Percentiles rank a stretch among this genome's conserved stretches.
These are phyloP conservation scores for Clitopilus hobsonii DNA, from an alignment of 768 basidiomycete species.

Conservation along the genomic window DNA sequence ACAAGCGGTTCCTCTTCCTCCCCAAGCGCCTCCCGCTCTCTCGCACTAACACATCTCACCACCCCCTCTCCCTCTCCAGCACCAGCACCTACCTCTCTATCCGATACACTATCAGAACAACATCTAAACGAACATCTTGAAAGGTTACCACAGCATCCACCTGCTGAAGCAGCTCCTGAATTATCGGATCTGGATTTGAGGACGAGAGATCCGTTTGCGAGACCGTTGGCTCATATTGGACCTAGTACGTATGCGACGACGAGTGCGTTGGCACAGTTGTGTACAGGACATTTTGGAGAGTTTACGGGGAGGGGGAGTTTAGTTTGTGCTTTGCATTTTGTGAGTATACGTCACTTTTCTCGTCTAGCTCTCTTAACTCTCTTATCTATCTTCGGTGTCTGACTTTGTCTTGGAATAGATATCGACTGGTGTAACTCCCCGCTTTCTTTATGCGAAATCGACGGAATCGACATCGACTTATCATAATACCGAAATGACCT, in stretches of 20 bases:
- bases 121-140: not conserved
- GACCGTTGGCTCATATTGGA: slow-evolving; percentile 17
- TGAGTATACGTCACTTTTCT: slow-evolving; percentile 13
- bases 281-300: slow-evolving; percentile 43
- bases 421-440: slow-evolving; percentile 26
- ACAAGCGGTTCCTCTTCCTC: slow-evolving; percentile 5
- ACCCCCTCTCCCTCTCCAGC: slow-evolving; percentile 8
- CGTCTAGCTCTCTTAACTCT: not conserved
- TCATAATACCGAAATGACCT: slow-evolving; percentile 16
- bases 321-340: slow-evolving; percentile 42
- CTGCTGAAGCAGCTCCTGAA: slow-evolving; percentile 6
- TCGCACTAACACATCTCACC: slow-evolving; percentile 7
- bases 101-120: not conserved
- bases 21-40: slow-evolving; percentile 16
- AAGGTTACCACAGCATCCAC: not conserved
- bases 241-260: slow-evolving; percentile 35
- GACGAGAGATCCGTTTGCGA: slow-evolving; percentile 4
- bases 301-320: slow-evolving; percentile 44
- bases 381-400: too few relatives aligned
- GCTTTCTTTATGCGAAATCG: slow-evolving; percentile 36
- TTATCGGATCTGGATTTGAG: slow-evolving; percentile 10
- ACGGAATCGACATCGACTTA: slow-evolving; percentile 28
- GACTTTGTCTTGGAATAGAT: too few relatives aligned
- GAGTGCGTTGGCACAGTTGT: slow-evolving; percentile 36
- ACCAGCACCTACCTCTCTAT: slow-evolving; percentile 8